Evolutionary conservation across 352 stramenopile genomes (phyloP).

Genomic region (Pythium diclinum): DNA sequence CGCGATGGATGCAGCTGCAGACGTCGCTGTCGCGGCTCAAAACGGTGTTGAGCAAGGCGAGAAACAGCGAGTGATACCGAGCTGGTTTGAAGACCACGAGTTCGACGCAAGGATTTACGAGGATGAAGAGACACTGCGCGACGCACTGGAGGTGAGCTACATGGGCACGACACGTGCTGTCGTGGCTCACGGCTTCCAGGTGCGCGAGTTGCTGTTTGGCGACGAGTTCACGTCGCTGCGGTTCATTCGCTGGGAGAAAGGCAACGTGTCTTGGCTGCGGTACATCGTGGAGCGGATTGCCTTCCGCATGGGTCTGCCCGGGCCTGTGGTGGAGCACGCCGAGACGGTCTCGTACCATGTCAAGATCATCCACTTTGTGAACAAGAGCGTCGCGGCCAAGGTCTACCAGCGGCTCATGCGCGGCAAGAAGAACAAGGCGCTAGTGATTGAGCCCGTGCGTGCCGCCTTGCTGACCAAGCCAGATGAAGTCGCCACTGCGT

Average conservation of each 20-base stretch:
- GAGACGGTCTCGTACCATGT: background rate
- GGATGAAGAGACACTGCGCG: no score
- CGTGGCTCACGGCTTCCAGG: no score
- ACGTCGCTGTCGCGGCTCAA: no score
- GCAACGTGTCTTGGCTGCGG: background rate
- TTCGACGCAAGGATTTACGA: no score
- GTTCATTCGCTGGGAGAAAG: background rate
- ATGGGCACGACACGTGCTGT: no score
- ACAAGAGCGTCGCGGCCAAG: background rate
- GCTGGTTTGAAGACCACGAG: no score
- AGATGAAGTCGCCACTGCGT: background rate
- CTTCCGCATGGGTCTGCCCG: background rate
- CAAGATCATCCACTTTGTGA: background rate
- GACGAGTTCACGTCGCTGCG: constrained; percentile 1
- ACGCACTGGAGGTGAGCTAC: no score
- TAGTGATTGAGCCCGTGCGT: background rate
- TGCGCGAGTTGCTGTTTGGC: background rate
- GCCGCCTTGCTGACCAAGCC: background rate
- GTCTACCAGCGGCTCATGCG: background rate
- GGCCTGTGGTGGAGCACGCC: background rate
- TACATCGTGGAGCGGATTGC: background rate
- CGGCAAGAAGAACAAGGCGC: background rate
- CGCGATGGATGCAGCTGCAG: no score
- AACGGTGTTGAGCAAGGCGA: no score
- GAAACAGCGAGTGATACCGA: no score